Conservation (phyloP, 2,329 filamentous ascomycete genomes). For the Penicillium sclerotiorum region DNA sequence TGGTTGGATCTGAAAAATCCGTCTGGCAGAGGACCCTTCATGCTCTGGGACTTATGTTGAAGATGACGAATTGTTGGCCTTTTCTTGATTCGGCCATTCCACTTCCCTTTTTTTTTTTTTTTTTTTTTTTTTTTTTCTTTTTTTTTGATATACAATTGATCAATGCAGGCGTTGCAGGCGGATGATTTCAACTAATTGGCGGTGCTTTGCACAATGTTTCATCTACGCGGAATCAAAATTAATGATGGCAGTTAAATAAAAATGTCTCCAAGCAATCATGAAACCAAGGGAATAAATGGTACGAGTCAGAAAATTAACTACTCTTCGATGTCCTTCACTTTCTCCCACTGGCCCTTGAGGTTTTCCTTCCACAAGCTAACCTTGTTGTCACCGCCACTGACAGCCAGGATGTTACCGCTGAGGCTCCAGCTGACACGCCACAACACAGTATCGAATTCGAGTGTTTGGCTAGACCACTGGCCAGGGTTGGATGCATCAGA, state of each 20-base stretch:
- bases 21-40: constrained; percentile 31
- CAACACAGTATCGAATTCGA: constrained; percentile 84
- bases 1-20: constrained; percentile 44
- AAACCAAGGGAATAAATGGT: constrained; percentile 20
- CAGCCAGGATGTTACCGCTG: constrained; percentile 92
- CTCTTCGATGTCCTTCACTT: constrained; percentile 94
- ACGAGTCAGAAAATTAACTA: constrained; percentile 41
- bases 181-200: too few relatives aligned
- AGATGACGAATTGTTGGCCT: neutral
- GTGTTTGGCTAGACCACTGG: constrained; percentile 81
- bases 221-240: constrained; percentile 2
- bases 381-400: constrained; percentile 93
- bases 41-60: constrained; percentile 37
- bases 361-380: constrained; percentile 99
- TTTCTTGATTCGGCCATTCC: neutral
- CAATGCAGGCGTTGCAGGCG: too few relatives aligned
- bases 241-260: constrained; percentile 2
- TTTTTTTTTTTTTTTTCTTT: too few relatives aligned
- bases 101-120: neutral
- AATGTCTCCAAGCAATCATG: constrained; percentile 13
- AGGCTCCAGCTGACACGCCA: constrained; percentile 99
- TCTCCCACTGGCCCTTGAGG: constrained; percentile 93
- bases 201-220: too few relatives aligned
- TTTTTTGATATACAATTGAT: too few relatives aligned
- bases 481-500: constrained; percentile 66